Evolutionary conservation across 2,329 filamentous ascomycete genomes (phyloP).

Genomic region (Pseudogymnoascus sp.): DNA sequence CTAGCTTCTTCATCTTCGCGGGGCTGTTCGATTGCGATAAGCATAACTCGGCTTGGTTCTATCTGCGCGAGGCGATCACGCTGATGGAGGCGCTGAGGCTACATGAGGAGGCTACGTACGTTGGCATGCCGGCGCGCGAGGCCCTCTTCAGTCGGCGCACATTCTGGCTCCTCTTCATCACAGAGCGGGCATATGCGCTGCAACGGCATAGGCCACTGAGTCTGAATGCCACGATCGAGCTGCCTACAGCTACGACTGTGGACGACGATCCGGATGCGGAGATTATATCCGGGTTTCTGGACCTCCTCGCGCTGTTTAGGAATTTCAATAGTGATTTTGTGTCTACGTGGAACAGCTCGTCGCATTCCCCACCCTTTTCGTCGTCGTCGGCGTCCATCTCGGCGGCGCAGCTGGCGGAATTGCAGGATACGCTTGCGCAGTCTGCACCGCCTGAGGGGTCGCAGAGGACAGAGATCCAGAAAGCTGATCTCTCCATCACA

Average conservation of each 20-base stretch:
- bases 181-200: conserved; percentile 27
- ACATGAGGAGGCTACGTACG: conserved; percentile 25
- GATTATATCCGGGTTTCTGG: conserved; percentile 26
- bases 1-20: conserved; percentile 28
- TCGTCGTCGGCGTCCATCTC: not conserved
- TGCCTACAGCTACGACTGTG: conserved; percentile 15
- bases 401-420: not conserved
- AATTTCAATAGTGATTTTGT: conserved; percentile 25
- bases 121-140: conserved; percentile 7
- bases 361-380: not conserved
- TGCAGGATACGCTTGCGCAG: not conserved
- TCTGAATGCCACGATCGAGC: conserved; percentile 18
- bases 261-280: conserved; percentile 19
- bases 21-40: conserved; percentile 26
- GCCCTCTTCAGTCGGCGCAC: conserved; percentile 20
- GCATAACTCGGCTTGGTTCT: conserved; percentile 29
- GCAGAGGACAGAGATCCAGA: not conserved
- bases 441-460: not conserved
- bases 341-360: conserved; percentile 22
- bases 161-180: conserved; percentile 26
- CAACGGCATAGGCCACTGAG: conserved; percentile 27
- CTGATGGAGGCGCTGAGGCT: conserved; percentile 24
- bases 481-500: not conserved
- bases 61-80: conserved; percentile 26
- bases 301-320: conserved; percentile 24